phyloP scores from a whole-genome alignment of 1,139 yeast genomes.

The Arxiozyma bovina region DNA sequence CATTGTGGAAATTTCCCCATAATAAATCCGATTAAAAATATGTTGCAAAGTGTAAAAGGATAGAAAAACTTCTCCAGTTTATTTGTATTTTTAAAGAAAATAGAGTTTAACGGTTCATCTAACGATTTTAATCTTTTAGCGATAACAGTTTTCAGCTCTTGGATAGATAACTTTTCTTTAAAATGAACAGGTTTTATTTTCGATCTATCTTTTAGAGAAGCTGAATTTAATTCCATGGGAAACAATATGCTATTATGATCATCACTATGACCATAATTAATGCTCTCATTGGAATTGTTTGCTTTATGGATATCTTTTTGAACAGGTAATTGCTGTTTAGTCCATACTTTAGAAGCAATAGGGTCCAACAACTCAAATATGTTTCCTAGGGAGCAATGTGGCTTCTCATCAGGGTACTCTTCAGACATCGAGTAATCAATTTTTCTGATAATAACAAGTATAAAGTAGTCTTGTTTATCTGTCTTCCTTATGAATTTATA shows the following conservation, averaged over 20 bases:
- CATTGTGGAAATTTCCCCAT: slow-evolving; percentile 71
- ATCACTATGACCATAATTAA: neutral
- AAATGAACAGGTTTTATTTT: slow-evolving; percentile 1
- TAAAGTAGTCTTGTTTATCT: too few species aligned
- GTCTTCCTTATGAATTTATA: too few species aligned
- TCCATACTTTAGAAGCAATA: slow-evolving; percentile 21
- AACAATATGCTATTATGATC: too few species aligned
- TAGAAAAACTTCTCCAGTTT: slow-evolving; percentile 76
- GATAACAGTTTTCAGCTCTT: slow-evolving; percentile 5
- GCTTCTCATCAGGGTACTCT: neutral
- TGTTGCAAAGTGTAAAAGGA: slow-evolving; percentile 58
- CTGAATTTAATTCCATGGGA: neutral
- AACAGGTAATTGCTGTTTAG: slow-evolving; percentile 8
- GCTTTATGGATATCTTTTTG: neutral
- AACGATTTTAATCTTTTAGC: slow-evolving; percentile 7
- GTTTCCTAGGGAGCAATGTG: slow-evolving; percentile 14
- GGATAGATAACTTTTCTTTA: slow-evolving; percentile 4
- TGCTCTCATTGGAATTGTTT: neutral
- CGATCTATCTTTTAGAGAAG: slow-evolving; percentile 4
- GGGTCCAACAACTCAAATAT: slow-evolving; percentile 24
- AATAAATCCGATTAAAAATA: slow-evolving; percentile 65
- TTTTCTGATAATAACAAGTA: too few species aligned
- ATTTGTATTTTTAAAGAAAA: slow-evolving; percentile 39
- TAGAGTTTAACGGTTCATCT: slow-evolving; percentile 10
- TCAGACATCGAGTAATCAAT: neutral